phyloP scores from a whole-genome alignment of 108 stramenopile genomes.

The Mediolabrus comicus region DNA sequence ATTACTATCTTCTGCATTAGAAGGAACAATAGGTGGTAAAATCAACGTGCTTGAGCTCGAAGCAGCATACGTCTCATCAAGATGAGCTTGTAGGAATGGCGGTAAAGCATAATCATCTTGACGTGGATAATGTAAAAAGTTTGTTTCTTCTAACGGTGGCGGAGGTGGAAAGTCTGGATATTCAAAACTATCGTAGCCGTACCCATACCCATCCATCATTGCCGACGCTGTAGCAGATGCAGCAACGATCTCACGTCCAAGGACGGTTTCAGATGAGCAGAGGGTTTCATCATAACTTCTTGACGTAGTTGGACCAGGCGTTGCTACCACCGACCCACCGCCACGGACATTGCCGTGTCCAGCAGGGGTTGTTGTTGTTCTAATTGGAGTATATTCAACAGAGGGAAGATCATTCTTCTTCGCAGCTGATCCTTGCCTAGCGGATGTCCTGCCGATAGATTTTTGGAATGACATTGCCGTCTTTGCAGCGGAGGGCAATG shows the following conservation, averaged over 20 bases:
- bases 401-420: background rate
- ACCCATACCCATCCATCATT: constrained; percentile 8
- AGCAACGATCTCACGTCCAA: constrained; percentile 13
- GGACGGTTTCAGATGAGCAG: background rate
- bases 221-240: constrained; percentile 11
- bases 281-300: background rate
- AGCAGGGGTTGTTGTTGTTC: background rate
- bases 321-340: background rate
- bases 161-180: background rate
- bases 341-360: background rate
- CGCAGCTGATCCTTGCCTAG: background rate
- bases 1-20: background rate
- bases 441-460: no score
- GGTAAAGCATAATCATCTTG: constrained; percentile 29
- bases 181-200: background rate
- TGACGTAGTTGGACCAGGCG: constrained; percentile 9
- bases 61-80: constrained; percentile 41
- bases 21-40: background rate
- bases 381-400: background rate
- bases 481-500: background rate
- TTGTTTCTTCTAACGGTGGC: constrained; percentile 1
- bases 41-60: constrained; percentile 5
- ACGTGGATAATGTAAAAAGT: background rate
- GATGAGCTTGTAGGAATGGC: constrained; percentile 33
- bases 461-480: background rate